Evolutionary conservation across 139 green algal genomes (phyloP), one percentile per base, ranked within the genome.

Genomic region (Raphidocelis subcapitata): DNA sequence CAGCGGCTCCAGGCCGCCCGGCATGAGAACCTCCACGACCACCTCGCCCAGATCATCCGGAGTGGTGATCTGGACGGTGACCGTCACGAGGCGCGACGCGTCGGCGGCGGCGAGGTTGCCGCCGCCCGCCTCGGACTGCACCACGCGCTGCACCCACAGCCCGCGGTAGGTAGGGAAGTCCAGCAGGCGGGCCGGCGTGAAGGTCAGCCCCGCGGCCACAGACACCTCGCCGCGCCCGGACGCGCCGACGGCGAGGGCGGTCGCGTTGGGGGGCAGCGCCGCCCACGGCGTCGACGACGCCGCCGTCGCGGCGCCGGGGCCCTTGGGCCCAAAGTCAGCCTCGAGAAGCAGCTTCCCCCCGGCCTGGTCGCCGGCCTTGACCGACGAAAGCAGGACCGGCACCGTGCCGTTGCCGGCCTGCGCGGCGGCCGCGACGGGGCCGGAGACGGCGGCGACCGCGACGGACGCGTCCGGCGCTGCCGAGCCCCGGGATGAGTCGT

Each of bases 1-100:
- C 10, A 90, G 24, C 24, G 88, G 86, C 56, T 93, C 88, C 65
- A 93, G 77, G 3, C 88, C 88, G 1, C 59, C 88, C 2, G 86
- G 82, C 73, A 86, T 81, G 54, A 86, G 65, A 3, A 85, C 82
- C 52, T 79, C 69, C 29, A 90, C 60, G 29, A 78, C 75, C 18
- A 88, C 81, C 16, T 71, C 33, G 28, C 63, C 67, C 37, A 90
- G 72, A 51, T 85, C 83, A 46, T 93, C 88, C 4, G 84, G 82
- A 15, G 63, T 84, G 3, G 84, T 88, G 23, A 92, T 67, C 81
- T 93, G 82, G 46, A 90, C 70, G 1, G 77, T 78, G 4, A 87
- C 32, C 0, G 69, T 62, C 18, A 93, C 80, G 55, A 87, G 5
- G 10, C 69, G 61, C n/a, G 76, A 86, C 24, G 88, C 73, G 14